Conservation (phyloP, 345 rosid genomes). For the Gossypium thurberi region DNA sequence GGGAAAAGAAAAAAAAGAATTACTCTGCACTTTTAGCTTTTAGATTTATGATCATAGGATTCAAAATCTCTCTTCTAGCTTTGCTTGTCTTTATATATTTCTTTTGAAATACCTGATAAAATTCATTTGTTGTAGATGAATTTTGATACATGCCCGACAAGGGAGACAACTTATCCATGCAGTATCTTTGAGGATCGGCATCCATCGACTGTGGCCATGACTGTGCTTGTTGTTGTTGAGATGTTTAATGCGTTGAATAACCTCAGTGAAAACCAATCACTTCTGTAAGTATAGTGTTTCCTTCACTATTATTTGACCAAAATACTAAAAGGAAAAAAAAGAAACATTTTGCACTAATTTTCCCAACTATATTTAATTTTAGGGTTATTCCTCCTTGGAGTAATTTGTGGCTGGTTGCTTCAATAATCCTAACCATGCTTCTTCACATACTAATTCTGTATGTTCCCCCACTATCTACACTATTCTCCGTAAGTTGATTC, state of each 20-base stretch:
- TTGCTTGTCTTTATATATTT: neutral
- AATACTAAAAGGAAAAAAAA: neutral
- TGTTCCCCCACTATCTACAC: conserved; percentile 75
- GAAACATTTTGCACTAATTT: neutral
- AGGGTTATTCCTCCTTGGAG: conserved; percentile 98
- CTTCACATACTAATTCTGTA: conserved; percentile 80
- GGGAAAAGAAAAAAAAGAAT: neutral
- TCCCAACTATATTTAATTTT: conserved; percentile 19
- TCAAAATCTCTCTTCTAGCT: neutral
- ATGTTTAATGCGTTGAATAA: conserved; percentile 98
- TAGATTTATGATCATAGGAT: neutral
- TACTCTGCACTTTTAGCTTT: neutral
- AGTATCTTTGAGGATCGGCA: conserved; percentile 88
- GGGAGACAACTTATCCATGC: conserved; percentile 86
- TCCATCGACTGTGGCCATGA: conserved; percentile 97
- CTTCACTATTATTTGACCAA: neutral
- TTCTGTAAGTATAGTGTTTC: conserved; percentile 58
- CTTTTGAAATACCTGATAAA: neutral
- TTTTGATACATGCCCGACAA: conserved; percentile 78
- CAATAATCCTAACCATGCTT: conserved; percentile 85
- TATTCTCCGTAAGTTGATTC: conserved; percentile 79
- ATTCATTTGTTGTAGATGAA: conserved; percentile 58
- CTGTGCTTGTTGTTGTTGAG: conserved; percentile 99
- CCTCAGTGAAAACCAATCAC: conserved; percentile 97
- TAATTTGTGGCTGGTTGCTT: conserved; percentile 93